Evolutionary conservation across 805 yeast genomes (phyloP), one percentile per base, ranked within the genome.

Genomic region (Saccharomyces jurei): DNA sequence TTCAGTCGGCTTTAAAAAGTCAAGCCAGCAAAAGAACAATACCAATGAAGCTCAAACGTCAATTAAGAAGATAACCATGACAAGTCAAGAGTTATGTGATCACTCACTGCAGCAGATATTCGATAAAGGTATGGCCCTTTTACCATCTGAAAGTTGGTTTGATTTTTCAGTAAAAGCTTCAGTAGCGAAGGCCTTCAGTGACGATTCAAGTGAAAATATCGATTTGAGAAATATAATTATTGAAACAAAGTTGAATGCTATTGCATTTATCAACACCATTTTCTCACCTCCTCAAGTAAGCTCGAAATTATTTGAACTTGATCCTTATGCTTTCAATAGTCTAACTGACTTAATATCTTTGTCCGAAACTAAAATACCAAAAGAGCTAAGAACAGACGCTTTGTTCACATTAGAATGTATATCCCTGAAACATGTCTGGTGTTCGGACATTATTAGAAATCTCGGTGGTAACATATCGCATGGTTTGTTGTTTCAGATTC

Each of bases 401-500:
- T 67, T 84, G 50, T 80, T 82, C 56, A 80, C 91, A 0, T 74
- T 91, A 52, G 87, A 86, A 57, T 80, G 84, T 57, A 81, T 89
- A 5, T 79, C 96, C 1, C 73, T 79, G 22, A 83, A 82, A 62
- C 81, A 82, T 49, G 77, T 78, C 3, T 86, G 90, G 81, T 84
- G 91, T 17, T 76, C 84, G 50, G 97, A 90, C 60, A 76, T 91
- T 25, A 76, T 90, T 52, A 77, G 89, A 55, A 83, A 87, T 11
- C 68, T 90, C 58, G 89, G 94, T 22, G 97, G 94, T 9, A 89
- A 89, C 66, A 89, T 91, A 44, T 82, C 84, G 56, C 96, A 91
- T 69, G 97, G 97, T 1, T 71, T 83, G 11, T 64, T 91, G 44
- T 87, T 86, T 71, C 90, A 87, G 63, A 79, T 84, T 30, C 67